Evolutionary conservation across 1,139 yeast genomes (phyloP).

Genomic region (Citeromyces hawaiiensis): DNA sequence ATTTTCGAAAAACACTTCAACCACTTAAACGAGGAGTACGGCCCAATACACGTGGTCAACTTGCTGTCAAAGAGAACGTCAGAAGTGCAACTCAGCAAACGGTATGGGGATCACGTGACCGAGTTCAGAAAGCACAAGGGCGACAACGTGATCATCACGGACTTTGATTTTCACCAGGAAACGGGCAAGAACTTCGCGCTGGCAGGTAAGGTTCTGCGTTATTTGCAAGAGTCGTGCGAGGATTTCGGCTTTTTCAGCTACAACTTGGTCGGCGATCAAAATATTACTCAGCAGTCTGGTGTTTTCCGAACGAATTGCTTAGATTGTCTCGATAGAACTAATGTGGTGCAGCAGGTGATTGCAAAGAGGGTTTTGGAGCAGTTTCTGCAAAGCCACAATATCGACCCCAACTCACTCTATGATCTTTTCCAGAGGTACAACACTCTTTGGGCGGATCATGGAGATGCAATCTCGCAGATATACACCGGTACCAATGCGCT

Average conservation of each 20-base stretch:
- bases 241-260: slow-evolving; percentile 63
- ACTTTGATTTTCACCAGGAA: slow-evolving; percentile 89
- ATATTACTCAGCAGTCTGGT: slow-evolving; percentile 66
- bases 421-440: slow-evolving; percentile 61
- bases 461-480: slow-evolving; percentile 92
- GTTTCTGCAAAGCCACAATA: slow-evolving; percentile 41
- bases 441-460: slow-evolving; percentile 94
- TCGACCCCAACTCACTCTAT: slow-evolving; percentile 20
- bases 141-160: slow-evolving; percentile 49
- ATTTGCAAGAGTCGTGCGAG: slow-evolving; percentile 49
- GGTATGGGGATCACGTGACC: slow-evolving; percentile 46
- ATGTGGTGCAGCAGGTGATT: slow-evolving; percentile 80
- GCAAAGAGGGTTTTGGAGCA: slow-evolving; percentile 53
- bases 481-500: slow-evolving; percentile 96
- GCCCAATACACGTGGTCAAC: slow-evolving; percentile 78
- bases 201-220: slow-evolving; percentile 58
- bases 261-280: slow-evolving; percentile 32
- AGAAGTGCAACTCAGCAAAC: slow-evolving; percentile 58
- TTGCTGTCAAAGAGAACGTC: slow-evolving; percentile 67
- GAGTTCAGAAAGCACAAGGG: slow-evolving; percentile 13
- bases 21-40: slow-evolving; percentile 58
- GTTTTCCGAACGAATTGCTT: slow-evolving; percentile 86
- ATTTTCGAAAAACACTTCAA: slow-evolving; percentile 76
- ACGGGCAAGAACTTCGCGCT: slow-evolving; percentile 79
- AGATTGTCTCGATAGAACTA: slow-evolving; percentile 92